Conservation (phyloP, 2,329 filamentous ascomycete genomes). For the Pseudogymnoascus sp. region DNA sequence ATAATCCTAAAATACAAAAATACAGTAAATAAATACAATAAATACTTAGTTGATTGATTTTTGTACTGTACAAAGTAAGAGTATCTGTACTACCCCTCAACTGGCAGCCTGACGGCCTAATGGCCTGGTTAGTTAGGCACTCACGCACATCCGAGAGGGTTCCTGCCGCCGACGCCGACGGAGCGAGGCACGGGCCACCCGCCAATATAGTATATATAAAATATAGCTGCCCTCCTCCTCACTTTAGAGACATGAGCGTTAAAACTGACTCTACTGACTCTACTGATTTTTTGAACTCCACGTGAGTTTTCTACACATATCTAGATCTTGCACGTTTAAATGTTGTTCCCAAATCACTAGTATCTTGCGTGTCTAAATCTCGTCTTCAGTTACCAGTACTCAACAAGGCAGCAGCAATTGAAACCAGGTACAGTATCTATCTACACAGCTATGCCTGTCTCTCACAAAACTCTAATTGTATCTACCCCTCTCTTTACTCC, state of each 20-base stretch:
- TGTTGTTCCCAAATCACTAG: background rate
- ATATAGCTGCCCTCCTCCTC: background rate
- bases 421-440: background rate
- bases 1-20: background rate
- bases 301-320: background rate
- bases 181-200: background rate
- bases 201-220: background rate
- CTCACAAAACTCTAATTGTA: background rate
- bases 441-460: background rate
- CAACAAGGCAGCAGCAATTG: background rate
- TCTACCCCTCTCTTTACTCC: background rate
- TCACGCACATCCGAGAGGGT: background rate
- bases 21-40: background rate
- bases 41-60: background rate
- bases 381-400: background rate
- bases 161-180: background rate
- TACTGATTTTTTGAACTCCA: no score
- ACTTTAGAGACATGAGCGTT: background rate
- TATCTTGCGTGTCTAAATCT: background rate
- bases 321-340: background rate
- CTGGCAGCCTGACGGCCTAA: background rate
- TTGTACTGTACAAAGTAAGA: background rate
- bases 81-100: background rate
- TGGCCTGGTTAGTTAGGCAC: background rate
- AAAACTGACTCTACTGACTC: background rate